phyloP scores from a whole-genome alignment of 106 monocot genomes.

The Dioscorea alata region DNA sequence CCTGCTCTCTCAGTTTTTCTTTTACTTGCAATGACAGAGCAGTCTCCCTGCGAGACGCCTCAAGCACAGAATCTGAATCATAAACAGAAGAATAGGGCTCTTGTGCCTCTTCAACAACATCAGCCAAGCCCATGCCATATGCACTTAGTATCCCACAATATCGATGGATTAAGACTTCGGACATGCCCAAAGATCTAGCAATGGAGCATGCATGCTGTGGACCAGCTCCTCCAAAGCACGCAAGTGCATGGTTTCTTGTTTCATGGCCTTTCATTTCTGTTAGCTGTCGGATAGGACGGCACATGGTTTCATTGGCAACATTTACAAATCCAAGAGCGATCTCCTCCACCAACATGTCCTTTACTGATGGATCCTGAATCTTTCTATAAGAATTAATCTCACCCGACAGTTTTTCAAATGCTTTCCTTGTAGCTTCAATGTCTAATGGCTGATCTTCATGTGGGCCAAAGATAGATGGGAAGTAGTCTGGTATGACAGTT shows the following conservation, averaged over 20 bases:
- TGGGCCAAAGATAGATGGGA: constrained; percentile 92
- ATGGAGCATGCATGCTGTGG: constrained; percentile 96
- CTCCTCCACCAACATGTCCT: constrained; percentile 83
- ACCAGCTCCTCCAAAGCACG: constrained; percentile 96
- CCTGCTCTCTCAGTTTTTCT: constrained; percentile 64
- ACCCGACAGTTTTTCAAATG: constrained; percentile 51
- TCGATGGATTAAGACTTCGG: constrained; percentile 76
- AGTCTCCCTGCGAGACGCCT: constrained; percentile 58
- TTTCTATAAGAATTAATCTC: constrained; percentile 71
- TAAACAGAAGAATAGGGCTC: constrained; percentile 82
- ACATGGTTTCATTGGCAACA: constrained; percentile 98
- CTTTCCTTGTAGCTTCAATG: constrained; percentile 55
- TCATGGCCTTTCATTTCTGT: constrained; percentile 99
- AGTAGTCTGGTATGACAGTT: constrained; percentile 76
- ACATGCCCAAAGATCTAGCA: constrained; percentile 85
- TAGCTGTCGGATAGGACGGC: constrained; percentile 83
- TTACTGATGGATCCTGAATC: constrained; percentile 45
- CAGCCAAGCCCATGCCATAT: constrained; percentile 95
- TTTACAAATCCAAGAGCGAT: constrained; percentile 90
- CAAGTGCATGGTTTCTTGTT: constrained; percentile 85
- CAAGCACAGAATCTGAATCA: constrained; percentile 31
- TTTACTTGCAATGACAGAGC: constrained; percentile 44
- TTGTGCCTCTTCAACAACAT: constrained; percentile 88
- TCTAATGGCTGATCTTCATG: constrained; percentile 89
- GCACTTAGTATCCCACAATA: constrained; percentile 98